Conservation (phyloP, 1,139 yeast species). For the Blastobotrys malaysiensis region DNA sequence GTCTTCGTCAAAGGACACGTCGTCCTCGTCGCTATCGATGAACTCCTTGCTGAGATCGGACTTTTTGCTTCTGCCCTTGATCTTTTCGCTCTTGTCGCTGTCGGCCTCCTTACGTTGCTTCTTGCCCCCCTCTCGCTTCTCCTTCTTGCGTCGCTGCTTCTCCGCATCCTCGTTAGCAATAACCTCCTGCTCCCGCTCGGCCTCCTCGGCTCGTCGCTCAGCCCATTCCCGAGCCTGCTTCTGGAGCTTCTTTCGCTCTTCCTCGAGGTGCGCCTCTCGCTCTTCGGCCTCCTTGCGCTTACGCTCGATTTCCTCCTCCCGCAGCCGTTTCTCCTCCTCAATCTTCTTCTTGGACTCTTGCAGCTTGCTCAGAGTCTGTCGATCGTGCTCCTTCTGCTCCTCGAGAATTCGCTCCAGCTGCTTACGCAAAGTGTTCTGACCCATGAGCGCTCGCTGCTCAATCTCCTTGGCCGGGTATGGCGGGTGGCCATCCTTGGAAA, state of each 20-base stretch:
- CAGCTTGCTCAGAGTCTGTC: constrained; percentile 52
- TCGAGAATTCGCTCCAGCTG: constrained; percentile 65
- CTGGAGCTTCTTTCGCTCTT: constrained; percentile 72
- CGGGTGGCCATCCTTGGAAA: constrained; percentile 56
- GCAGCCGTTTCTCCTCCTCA: constrained; percentile 49
- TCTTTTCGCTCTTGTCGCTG: constrained; percentile 8
- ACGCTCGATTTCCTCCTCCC: constrained; percentile 33
- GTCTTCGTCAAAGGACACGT: constrained; percentile 16
- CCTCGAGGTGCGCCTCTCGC: constrained; percentile 69
- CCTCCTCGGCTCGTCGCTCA: constrained; percentile 36
- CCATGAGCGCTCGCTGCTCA: constrained; percentile 79
- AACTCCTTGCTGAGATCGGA: constrained; percentile 22
- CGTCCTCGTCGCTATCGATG: constrained; percentile 19
- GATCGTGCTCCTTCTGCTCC: constrained; percentile 68
- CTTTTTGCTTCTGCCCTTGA: constrained; percentile 14
- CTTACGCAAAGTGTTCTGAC: constrained; percentile 65
- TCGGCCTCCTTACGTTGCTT: constrained; percentile 3
- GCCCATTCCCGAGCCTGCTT: constrained; percentile 85
- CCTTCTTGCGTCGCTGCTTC: constrained; percentile 17
- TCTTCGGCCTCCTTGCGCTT: constrained; percentile 46
- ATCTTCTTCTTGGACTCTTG: constrained; percentile 67
- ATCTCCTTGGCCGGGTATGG: constrained; percentile 77
- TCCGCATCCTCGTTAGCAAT: constrained; percentile 15
- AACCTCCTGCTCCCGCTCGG: constrained; percentile 20
- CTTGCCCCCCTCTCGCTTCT: constrained; percentile 10